Evolutionary conservation across 306 rosid species (phyloP), one percentile per base, ranked within the genome.

Genomic region (Betula pendula): DNA sequence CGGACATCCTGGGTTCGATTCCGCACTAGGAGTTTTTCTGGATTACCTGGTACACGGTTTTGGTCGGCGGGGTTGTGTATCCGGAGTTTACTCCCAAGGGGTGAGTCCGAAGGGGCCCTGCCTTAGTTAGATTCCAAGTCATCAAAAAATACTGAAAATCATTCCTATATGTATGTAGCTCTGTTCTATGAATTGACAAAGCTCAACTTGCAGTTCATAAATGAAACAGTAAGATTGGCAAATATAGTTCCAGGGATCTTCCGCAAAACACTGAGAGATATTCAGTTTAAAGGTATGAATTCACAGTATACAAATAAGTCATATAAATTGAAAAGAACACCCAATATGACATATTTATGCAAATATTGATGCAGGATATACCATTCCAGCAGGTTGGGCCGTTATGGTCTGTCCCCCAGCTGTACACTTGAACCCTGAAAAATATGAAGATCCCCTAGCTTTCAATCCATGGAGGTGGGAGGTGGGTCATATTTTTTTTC

Each of bases 401-500:
- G 84, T 95, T 6, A 95, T 95, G 97, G 97, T 89, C 75, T 92
- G 97, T 83, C 99, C 99, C 38, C 97, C 99, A 7, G 99, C 99
- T 49, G 97, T 92, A 35, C 99, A 95, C 70, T 86, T 95, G 70
- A 92, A 89, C 77, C 97, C 99, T 2, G 82, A 78, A 42, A 95
- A 84, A 79, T 95, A 89, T 77, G 84, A 80, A 65, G 91, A 95
- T 75, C 99, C 99, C 52, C 85, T 92, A 65, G 70, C 92, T 70
- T 91, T 95, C 89, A 91, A 92, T 80, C 99, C 99, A 8, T 58
- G 72, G 73, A 90, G 99, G 85, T 95, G 99, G 99, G 79, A 88
- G 89, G 99, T 91, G 77, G 44, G 81, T 80, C 70, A 65, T 49
- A 24, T 11, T 45, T 9, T 72, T 79, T n/a, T 43, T 9, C 6